These are phyloP conservation scores for Sporothrix luriei DNA, from an alignment of 2,329 filamentous ascomycete genomes.

Conservation along the genomic window DNA sequence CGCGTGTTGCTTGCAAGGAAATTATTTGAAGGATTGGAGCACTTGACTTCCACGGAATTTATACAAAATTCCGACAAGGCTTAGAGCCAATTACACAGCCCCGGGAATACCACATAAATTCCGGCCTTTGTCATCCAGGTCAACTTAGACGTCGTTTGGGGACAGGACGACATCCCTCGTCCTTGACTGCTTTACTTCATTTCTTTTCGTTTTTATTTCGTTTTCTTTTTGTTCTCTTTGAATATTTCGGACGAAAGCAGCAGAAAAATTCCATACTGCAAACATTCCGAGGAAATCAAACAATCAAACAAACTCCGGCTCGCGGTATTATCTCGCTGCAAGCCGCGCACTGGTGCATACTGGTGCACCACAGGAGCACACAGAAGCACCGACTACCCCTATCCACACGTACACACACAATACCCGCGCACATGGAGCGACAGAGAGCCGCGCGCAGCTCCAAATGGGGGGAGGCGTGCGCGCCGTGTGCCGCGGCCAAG, in stretches of 20 bases:
- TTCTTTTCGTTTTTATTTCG: not conserved
- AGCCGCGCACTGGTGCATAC: no score
- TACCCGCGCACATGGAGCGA: constrained; percentile 15
- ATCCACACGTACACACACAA: not conserved
- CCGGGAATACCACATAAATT: constrained; percentile 6
- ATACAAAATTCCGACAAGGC: not conserved
- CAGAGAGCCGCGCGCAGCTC: constrained; percentile 7
- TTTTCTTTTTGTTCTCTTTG: not conserved
- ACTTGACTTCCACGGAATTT: constrained; percentile 2
- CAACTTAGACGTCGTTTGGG: not conserved
- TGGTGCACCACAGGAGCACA: no score
- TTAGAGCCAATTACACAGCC: not conserved
- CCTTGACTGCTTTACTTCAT: not conserved
- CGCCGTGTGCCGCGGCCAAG: constrained; percentile 21
- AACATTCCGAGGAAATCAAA: constrained; percentile 14
- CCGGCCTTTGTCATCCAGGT: constrained; percentile 15
- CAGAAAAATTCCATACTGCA: not conserved
- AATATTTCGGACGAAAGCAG: not conserved
- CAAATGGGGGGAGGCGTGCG: constrained; percentile 24
- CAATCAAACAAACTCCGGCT: not conserved
- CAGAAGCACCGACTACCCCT: not conserved
- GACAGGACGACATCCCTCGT: not conserved
- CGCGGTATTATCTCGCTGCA: not conserved
- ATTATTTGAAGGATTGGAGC: not conserved
- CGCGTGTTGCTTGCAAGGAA: not conserved